These are phyloP conservation scores for Buddleja alternifolia DNA, from an alignment of 257 asterid genomes.

Conservation along the genomic window DNA sequence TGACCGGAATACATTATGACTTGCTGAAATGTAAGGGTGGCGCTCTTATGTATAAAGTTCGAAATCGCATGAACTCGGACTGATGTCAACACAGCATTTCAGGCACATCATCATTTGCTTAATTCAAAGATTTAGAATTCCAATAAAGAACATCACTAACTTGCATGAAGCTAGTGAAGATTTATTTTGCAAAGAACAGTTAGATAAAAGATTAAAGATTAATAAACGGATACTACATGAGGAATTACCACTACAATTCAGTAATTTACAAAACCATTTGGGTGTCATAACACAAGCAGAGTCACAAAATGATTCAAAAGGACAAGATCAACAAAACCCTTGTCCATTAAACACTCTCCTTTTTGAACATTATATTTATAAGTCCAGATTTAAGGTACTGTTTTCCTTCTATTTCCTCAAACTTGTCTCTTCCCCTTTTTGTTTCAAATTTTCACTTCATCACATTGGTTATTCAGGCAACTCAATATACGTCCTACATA, in stretches of 20 bases:
- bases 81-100: neutral
- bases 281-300: neutral
- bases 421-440: no score
- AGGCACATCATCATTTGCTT: neutral
- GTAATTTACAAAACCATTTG: neutral
- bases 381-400: neutral
- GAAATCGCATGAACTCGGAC: neutral
- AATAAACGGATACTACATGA: neutral
- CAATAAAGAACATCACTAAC: neutral
- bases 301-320: neutral
- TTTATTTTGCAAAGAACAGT: neutral
- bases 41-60: no score
- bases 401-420: no score
- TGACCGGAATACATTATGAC: neutral
- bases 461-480: neutral
- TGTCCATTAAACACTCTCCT: neutral
- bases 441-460: neutral
- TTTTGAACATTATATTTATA: neutral
- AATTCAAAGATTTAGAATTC: neutral
- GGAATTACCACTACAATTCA: neutral
- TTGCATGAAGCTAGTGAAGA: neutral
- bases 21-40: neutral
- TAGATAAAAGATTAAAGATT: neutral
- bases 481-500: slow-evolving; percentile 2
- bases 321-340: neutral